Base-by-base conservation (phyloP, 306 rosid species). In the Dicorynia guianensis region DNA sequence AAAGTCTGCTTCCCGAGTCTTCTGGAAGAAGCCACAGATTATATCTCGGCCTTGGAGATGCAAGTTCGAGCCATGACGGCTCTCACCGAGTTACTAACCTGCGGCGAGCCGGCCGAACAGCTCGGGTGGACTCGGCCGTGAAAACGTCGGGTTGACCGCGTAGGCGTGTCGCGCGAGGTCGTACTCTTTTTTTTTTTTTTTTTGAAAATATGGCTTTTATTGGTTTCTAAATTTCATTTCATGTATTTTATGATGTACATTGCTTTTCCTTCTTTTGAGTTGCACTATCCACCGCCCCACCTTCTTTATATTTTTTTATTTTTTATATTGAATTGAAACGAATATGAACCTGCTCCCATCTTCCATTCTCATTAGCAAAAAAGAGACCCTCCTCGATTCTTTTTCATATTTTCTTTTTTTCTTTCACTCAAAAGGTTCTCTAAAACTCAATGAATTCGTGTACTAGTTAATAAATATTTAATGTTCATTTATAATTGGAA, bases 11-110 rank as follows among this genome's bases (percentile, higher is more conserved):
- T 92, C 34, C 86, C 89, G 55, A 92, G 82, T 74, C 97, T 92
- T 83, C 85, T 92, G 40, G 96, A 87, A 72, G 97, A 92, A 87
- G 71, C 96, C 34, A 79, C 69, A 6, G 96, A 92, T 78, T 92
- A 92, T 72, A 86, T 92, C 12, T 79, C 93, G 15, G 97, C 97
- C 36, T 49, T 92, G 76, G 72, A 89, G 91, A 92, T 92, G 97
- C 97, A 92, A 80, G 91, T 92, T 4, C 84, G 91, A 58, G 84
- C 91, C 75, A 92, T 92, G 97, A 49, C 91, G 6, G 80, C 86
- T 35, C 85, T 92, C 18, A 62, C 96, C 56, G 83, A 85, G 73
- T 69, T 89, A 7, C 89, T 92, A 15, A 25, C 84, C 75, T 87
- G 90, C 11, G 65, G 78, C 1, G 40, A 74, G 17, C 74, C 82